Conservation (phyloP, 768 basidiomycete species). For the Lentinula aciculospora region DNA sequence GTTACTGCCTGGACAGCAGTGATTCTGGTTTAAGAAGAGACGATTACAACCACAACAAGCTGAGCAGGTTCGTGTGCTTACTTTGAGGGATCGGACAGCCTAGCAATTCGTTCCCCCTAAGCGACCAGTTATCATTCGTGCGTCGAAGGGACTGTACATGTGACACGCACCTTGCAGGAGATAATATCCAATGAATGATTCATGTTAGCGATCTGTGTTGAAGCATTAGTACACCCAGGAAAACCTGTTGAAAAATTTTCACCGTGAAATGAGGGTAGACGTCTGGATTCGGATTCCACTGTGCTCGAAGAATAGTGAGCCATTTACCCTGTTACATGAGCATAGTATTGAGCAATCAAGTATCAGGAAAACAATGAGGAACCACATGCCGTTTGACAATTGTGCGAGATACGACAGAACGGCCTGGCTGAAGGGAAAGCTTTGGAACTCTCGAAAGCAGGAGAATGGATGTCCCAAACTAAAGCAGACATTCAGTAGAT, state of each 20-base stretch:
- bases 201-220: constrained; percentile 66
- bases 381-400: constrained; percentile 72
- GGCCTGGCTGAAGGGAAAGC: constrained; percentile 62
- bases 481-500: constrained; percentile 20
- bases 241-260: constrained; percentile 15
- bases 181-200: constrained; percentile 72
- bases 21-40: constrained; percentile 37
- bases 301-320: constrained; percentile 72
- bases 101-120: constrained; percentile 69
- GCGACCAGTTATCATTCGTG: background rate
- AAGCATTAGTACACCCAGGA: background rate
- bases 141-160: background rate
- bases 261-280: constrained; percentile 83
- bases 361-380: background rate
- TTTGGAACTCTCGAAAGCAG: constrained; percentile 36
- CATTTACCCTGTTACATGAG: constrained; percentile 59
- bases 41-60: background rate
- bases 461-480: constrained; percentile 76
- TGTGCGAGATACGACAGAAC: constrained; percentile 57
- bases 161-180: constrained; percentile 49
- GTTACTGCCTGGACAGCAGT: constrained; percentile 89
- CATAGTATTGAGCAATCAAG: background rate
- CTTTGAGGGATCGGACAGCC: constrained; percentile 52
- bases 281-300: constrained; percentile 76
- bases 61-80: constrained; percentile 20